Conservation (phyloP, 371 early-diverging fungal genomes). For the Dentiscutata heterogama region DNA sequence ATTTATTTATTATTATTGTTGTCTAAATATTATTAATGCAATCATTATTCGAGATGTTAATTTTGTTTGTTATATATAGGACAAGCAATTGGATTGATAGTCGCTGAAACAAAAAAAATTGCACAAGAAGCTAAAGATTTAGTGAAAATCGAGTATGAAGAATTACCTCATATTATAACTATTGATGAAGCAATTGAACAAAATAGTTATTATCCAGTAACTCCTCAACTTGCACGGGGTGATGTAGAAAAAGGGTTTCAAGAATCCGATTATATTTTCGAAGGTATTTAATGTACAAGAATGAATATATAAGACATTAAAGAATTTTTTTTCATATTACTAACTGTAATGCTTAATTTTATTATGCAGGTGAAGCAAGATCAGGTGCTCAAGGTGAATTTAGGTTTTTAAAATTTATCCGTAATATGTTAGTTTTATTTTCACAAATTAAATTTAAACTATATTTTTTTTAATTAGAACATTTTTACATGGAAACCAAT, state of each 20-base stretch:
- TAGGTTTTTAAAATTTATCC: too few relatives aligned
- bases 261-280: conserved; percentile 62
- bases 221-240: conserved; percentile 59
- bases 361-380: conserved; percentile 25
- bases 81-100: conserved; percentile 78
- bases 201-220: conserved; percentile 64
- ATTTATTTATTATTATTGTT: not conserved
- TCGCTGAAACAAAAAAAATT: too few relatives aligned
- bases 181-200: conserved; percentile 76
- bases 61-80: too few relatives aligned
- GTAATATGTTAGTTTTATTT: too few relatives aligned
- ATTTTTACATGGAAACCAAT: too few relatives aligned
- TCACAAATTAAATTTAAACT: too few relatives aligned
- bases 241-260: conserved; percentile 63
- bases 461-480: not conserved
- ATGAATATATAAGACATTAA: conserved; percentile 68
- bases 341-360: not conserved
- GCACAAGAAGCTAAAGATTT: too few relatives aligned
- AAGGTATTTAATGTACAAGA: conserved; percentile 63
- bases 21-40: not conserved
- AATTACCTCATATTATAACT: conserved; percentile 70
- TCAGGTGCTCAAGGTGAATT: conserved; percentile 42
- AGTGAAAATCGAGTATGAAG: too few relatives aligned
- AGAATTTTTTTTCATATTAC: not conserved
- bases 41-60: too few relatives aligned